A percentile compares a stretch with the other conserved stretches of the same genome.
Conservation (phyloP, 2,329 filamentous ascomycete genomes). For the Cladosporium sp. region DNA sequence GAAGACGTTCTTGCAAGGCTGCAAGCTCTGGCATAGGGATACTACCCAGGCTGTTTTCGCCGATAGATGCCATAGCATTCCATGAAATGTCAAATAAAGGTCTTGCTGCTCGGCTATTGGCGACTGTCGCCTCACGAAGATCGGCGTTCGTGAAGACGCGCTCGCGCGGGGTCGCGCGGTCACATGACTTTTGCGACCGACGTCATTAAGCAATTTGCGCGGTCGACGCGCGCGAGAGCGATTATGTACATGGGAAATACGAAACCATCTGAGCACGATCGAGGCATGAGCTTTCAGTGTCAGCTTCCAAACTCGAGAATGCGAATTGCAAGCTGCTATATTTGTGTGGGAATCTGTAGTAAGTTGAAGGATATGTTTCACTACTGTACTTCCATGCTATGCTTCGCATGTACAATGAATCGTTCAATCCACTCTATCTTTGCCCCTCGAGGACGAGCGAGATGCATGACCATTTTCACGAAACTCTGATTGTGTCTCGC, state of each 20-base stretch:
- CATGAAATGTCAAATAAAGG: not conserved
- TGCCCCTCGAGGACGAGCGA: slow-evolving; percentile 3
- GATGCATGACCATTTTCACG: not conserved
- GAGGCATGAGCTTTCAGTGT: no score
- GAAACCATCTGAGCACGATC: no score
- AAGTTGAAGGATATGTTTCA: no score
- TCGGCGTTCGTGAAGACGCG: not conserved
- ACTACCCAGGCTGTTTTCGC: slow-evolving; percentile 23
- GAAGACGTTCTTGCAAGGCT: slow-evolving; percentile 15
- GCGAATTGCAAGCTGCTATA: no score
- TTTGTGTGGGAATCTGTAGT: no score
- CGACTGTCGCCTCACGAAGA: not conserved
- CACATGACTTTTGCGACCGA: not conserved
- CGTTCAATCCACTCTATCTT: slow-evolving; percentile 2
- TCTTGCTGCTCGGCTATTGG: not conserved
- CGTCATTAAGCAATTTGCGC: not conserved
- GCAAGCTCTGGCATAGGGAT: slow-evolving; percentile 18
- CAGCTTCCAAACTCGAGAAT: no score
- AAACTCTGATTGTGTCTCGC: not conserved
- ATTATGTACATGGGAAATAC: no score
- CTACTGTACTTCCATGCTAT: no score
- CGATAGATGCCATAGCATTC: slow-evolving; percentile 20
- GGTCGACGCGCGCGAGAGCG: no score
- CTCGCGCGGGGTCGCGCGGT: not conserved
- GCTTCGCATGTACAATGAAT: no score